phyloP scores from a whole-genome alignment of 2,329 filamentous ascomycete species.

The Fusarium udum region DNA sequence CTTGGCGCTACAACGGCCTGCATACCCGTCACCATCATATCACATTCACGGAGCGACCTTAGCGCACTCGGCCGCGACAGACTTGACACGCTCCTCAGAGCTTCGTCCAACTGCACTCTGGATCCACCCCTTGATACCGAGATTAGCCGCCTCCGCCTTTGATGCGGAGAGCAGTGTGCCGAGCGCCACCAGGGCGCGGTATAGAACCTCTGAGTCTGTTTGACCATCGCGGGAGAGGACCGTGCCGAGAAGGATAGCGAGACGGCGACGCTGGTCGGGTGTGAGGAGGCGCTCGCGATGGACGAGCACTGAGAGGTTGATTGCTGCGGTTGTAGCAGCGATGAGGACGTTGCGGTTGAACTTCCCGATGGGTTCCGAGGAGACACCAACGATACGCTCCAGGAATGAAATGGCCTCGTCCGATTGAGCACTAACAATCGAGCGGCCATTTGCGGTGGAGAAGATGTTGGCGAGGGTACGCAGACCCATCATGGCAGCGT shows the following conservation, averaged over 20 bases:
- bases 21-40: conserved; percentile 8
- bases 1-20: conserved; percentile 20
- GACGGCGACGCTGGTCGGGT: conserved; percentile 47
- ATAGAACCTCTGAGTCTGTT: conserved; percentile 83
- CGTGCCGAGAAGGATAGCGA: conserved; percentile 69
- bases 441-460: conserved; percentile 75
- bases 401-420: conserved; percentile 71
- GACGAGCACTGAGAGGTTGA: conserved; percentile 85
- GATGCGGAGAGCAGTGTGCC: conserved; percentile 76
- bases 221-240: conserved; percentile 67
- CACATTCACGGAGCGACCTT: conserved; percentile 27
- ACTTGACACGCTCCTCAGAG: conserved; percentile 55
- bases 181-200: conserved; percentile 81
- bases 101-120: conserved; percentile 55
- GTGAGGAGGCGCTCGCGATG: conserved; percentile 54
- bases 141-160: conserved; percentile 53
- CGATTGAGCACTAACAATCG: conserved; percentile 66
- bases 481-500: conserved; percentile 87
- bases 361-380: conserved; percentile 58
- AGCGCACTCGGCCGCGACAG: conserved; percentile 40
- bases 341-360: conserved; percentile 83
- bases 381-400: conserved; percentile 66
- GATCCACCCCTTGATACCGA: conserved; percentile 55
- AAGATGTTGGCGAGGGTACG: conserved; percentile 88
- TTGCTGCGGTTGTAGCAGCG: conserved; percentile 80